Percentiles rank a stretch among this genome's conserved stretches.
These are phyloP conservation scores for Anthracocystis walkeri DNA, from an alignment of 1,284 basidiomycete species.

Conservation along the genomic window DNA sequence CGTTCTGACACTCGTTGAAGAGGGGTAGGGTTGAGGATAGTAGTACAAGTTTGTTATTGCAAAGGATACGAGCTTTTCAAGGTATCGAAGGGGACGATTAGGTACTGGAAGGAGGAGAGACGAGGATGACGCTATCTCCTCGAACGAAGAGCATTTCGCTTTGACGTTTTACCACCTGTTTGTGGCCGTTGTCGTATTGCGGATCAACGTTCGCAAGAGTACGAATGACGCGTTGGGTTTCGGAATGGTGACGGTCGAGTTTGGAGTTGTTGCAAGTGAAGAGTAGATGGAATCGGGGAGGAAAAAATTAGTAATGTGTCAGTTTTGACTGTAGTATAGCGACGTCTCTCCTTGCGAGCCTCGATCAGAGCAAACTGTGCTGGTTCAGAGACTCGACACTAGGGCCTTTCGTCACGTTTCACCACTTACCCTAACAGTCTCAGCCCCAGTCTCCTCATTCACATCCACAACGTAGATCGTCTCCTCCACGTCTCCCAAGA, in stretches of 20 bases:
- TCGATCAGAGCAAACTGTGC: too few species aligned
- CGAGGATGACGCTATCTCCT: slow-evolving; percentile 74
- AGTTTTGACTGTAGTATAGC: too few species aligned
- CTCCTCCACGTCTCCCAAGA: slow-evolving; percentile 96
- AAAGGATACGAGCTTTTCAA: too few species aligned
- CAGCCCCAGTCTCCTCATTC: slow-evolving; percentile 71
- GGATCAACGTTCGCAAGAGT: neutral
- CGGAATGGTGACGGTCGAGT: neutral
- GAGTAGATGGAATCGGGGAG: too few species aligned
- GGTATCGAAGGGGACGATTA: slow-evolving; percentile 9
- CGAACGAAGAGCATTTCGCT: slow-evolving; percentile 98
- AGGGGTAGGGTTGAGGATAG: slow-evolving; percentile 1
- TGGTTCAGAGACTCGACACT: too few species aligned
- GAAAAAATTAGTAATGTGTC: too few species aligned
- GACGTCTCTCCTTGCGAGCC: too few species aligned
- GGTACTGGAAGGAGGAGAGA: slow-evolving; percentile 58
- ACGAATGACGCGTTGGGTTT: neutral
- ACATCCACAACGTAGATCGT: slow-evolving; percentile 67
- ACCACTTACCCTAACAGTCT: slow-evolving; percentile 71
- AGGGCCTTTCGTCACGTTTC: too few species aligned
- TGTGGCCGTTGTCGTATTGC: too few species aligned
- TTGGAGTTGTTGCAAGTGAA: too few species aligned
- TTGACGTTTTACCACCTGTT: slow-evolving; percentile 88
- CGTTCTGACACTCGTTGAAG: neutral
- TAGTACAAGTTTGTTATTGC: slow-evolving; percentile 23